A percentile compares a stretch with the other conserved stretches of the same genome.
Conservation (phyloP, 2,329 filamentous ascomycete species). For the Cladophialophora exuberans region DNA sequence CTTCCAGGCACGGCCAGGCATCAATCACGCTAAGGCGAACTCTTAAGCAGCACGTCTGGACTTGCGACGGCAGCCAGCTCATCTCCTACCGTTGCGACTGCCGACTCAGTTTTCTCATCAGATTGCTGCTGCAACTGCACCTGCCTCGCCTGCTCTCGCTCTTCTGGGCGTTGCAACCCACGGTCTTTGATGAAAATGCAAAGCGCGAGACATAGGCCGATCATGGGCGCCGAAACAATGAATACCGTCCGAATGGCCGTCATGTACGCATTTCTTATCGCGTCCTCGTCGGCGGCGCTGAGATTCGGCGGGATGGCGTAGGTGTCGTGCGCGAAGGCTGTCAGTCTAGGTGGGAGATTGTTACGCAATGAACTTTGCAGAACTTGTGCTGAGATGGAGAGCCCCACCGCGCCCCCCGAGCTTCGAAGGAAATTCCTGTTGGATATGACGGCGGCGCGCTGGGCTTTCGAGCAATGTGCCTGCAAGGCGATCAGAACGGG, state of each 20-base stretch:
- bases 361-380: conserved; percentile 33
- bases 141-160: conserved; percentile 6
- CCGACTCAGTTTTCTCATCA: background rate
- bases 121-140: background rate
- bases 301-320: conserved; percentile 1
- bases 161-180: conserved; percentile 42
- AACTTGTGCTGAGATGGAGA: conserved; percentile 61
- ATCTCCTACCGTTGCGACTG: background rate
- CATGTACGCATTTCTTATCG: conserved; percentile 56
- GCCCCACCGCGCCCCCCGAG: conserved; percentile 60
- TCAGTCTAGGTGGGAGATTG: conserved; percentile 8
- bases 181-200: conserved; percentile 57
- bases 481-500: conserved; percentile 61
- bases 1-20: too few species aligned
- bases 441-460: conserved; percentile 65
- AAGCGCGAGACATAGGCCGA: conserved; percentile 54
- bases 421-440: conserved; percentile 66
- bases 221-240: conserved; percentile 58
- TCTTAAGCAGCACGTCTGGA: too few species aligned
- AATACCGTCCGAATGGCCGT: conserved; percentile 60
- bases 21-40: too few species aligned
- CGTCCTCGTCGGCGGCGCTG: conserved; percentile 41
- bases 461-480: conserved; percentile 59
- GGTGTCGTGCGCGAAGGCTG: conserved; percentile 28
- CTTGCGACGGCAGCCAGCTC: background rate